A percentile compares a stretch with the other conserved stretches of the same genome.
Conservation (phyloP, 306 rosid species). For the Hylodesmum podocarpum region DNA sequence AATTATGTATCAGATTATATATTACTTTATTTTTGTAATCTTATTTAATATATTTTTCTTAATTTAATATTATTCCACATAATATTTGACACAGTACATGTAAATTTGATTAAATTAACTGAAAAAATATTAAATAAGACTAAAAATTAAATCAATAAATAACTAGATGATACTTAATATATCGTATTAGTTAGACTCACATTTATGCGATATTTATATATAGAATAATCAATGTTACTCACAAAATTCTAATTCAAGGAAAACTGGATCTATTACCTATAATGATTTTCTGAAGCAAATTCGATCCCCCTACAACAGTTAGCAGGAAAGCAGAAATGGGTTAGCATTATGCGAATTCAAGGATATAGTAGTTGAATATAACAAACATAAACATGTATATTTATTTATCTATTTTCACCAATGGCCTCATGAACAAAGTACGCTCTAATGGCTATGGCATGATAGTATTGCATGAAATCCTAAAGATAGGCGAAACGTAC, state of each 20-base stretch:
- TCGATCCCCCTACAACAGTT: conserved; percentile 50
- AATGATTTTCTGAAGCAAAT: not conserved
- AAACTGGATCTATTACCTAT: conserved; percentile 49
- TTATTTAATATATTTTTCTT: too few relatives aligned
- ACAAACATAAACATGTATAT: not conserved
- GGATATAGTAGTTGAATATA: not conserved
- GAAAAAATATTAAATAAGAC: too few relatives aligned
- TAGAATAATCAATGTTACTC: not conserved
- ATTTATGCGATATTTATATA: too few relatives aligned
- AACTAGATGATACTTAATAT: not conserved
- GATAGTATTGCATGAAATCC: too few relatives aligned
- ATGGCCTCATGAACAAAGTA: conserved; percentile 12
- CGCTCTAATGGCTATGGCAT: not conserved
- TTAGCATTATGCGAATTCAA: conserved; percentile 21
- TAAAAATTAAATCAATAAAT: too few relatives aligned
- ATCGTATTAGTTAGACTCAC: too few relatives aligned
- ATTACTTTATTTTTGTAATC: too few relatives aligned
- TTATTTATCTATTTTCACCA: not conserved
- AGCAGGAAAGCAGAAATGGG: conserved; percentile 8
- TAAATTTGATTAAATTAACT: too few relatives aligned
- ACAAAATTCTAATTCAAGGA: not conserved
- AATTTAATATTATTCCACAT: too few relatives aligned
- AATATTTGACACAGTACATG: too few relatives aligned
- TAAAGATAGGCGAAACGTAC: not conserved
- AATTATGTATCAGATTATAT: too few relatives aligned